Evolutionary conservation across 257 asterid genomes (phyloP).

Genomic region (Plantago elongata): DNA sequence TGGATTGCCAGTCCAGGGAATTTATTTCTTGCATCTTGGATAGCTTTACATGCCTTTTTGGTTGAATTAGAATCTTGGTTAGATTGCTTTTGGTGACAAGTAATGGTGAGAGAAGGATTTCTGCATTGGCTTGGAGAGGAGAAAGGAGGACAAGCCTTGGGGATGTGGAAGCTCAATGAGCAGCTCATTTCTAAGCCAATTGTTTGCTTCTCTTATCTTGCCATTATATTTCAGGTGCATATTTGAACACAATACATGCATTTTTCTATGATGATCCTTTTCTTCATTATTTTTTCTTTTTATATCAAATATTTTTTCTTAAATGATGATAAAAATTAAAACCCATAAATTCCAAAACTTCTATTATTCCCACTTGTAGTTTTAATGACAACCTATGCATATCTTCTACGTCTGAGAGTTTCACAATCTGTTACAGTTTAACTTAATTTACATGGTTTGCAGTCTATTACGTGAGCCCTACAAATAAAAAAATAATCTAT

Average conservation of each 20-base stretch:
- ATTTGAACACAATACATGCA: conserved; percentile 9
- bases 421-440: too few species aligned
- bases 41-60: conserved; percentile 32
- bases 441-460: too few species aligned
- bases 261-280: not conserved
- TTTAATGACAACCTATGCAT: too few species aligned
- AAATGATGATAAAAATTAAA: not conserved
- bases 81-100: conserved; percentile 24
- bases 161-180: conserved; percentile 44
- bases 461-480: too few species aligned
- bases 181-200: conserved; percentile 54
- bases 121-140: conserved; percentile 27
- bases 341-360: not conserved
- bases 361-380: too few species aligned
- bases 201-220: conserved; percentile 31
- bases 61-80: conserved; percentile 10
- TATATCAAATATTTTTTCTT: too few species aligned
- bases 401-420: too few species aligned
- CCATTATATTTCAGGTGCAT: conserved; percentile 14
- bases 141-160: conserved; percentile 50
- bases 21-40: conserved; percentile 18
- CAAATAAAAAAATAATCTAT: too few species aligned
- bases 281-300: not conserved
- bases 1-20: conserved; percentile 49
- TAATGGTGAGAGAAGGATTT: conserved; percentile 22